Base-by-base conservation (phyloP, 768 basidiomycete species). In the Coprinopsis strossmayeri region DNA sequence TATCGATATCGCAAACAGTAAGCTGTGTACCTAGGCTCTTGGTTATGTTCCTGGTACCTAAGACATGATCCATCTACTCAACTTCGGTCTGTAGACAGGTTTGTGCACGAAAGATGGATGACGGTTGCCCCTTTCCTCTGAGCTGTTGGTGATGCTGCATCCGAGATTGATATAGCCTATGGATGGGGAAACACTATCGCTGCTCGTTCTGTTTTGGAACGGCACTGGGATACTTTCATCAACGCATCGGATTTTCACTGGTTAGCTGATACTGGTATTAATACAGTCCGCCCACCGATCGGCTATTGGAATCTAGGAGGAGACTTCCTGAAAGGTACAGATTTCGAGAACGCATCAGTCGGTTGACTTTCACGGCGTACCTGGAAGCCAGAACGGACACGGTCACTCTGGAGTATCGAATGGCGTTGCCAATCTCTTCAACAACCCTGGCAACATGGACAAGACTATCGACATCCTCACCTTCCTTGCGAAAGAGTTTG, bases 181-280 rank as follows among this genome's bases (percentile, higher is more conserved):
- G 84, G 84, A 2, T 86, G 78, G 78, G 71, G 70, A 15, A 70
- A 70, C 18, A 45, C 55, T 5, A 56, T 62, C 1, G 58, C 57
- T 52, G 76, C 81, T 38, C 73, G 71, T 7, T 64, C 72, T 2
- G 48, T 70, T 47, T 69, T 90, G 34, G 85, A 90, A 62, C 69
- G 65, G 17, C 88, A 90, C 62, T 91, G 88, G 88, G 83, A 87
- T 56, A 77, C 76, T 0, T 90, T 80, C 66, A 79, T 91, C 58
- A 76, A 65, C 0, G 68, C 77, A 38, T 62, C 73, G 1, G 87
- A 90, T 64, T 84, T 88, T 59, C 60, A 70, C 20, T 82, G 81
- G 59, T 77, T 91, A n/a, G 69, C 77, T 0, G 68, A 64, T 45
- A 75, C 81, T 24, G 82, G 81, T 4, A 82, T 85, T 69, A 86